Conservation (phyloP, 2,329 filamentous ascomycete species). For the Calcarisporium arbuscula region DNA sequence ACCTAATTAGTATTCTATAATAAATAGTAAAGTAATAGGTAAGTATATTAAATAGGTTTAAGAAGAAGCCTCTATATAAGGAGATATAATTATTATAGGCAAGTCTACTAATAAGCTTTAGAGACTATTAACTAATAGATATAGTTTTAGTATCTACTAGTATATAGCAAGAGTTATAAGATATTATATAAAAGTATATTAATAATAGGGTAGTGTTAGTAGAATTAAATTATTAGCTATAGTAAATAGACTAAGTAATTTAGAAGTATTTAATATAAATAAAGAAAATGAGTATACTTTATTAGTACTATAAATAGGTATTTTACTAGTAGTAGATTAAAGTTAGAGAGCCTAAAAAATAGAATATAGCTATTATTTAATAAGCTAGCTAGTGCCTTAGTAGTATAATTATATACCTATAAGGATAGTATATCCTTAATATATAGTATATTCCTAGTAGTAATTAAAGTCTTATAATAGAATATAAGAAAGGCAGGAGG, state of each 20-base stretch:
- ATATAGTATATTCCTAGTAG: too few relatives aligned
- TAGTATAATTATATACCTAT: too few relatives aligned
- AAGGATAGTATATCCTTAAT: too few relatives aligned
- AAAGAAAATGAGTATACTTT: too few relatives aligned
- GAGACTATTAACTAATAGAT: constrained; percentile 1
- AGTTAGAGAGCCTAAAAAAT: too few relatives aligned
- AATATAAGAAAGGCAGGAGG: too few relatives aligned
- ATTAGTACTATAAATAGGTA: too few relatives aligned
- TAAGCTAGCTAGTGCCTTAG: too few relatives aligned
- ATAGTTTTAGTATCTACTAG: not conserved
- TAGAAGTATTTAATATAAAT: not conserved
- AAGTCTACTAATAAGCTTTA: too few relatives aligned
- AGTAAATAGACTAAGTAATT: not conserved
- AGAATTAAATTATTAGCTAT: constrained; percentile 3
- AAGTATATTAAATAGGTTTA: constrained; percentile 6
- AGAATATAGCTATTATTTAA: too few relatives aligned
- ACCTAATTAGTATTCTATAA: constrained; percentile 3
- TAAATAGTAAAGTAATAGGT: constrained; percentile 3
- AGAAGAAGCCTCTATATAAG: constrained; percentile 3
- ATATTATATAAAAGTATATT: constrained; percentile 1
- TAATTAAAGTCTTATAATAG: too few relatives aligned
- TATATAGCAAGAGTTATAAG: not conserved
- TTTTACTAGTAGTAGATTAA: too few relatives aligned
- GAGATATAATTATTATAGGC: constrained; percentile 5
- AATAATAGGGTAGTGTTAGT: constrained; percentile 1